Base-by-base conservation (phyloP, 208 protist species). In the Naegleria gruberi region DNA sequence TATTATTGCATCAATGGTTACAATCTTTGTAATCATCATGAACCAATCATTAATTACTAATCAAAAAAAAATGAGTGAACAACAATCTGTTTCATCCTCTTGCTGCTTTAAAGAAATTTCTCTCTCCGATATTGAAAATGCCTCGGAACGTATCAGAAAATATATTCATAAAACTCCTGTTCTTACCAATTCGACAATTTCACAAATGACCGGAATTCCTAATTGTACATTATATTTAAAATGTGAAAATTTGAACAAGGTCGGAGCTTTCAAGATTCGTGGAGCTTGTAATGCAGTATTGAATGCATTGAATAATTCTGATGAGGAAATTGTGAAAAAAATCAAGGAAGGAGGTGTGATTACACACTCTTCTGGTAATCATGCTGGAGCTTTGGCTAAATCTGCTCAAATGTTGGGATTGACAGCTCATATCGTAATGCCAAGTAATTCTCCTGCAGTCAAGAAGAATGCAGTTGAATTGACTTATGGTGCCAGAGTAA, bases 251-350 rank as follows among this genome's bases (percentile, higher is more conserved):
- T 85, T 85, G 1, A 44, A 85, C 10, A 85, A 85, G 34, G 37
- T 40, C 8, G 94, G 94, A 43, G 90, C 93, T 26, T 96, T 96
- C 82, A 96, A 96, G 82, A 89, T 94, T n/a, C 82, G 95, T 82
- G 94, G 94, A 26, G 94, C 94, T 15, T 82, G 26, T 42, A 96
- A 96, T 77, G 87, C 92, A 41, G 85, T 96, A 1, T 89, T 93
- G 42, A 81, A 87, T 26, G 82, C 95, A 23, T 57, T 74, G 30
- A n/a, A 77, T 12, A 30, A 77, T 37, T 5, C 8, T 43, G 41
- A 26, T 46, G 10, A 8, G 45, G 82, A 85, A 26, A 30, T 65
- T 10, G 30, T 30, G 51, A 65, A 23, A 65, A 40, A 46, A 8
- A 34, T 34, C 42, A 42, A 34, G 0, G 6, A 19, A 34, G 10